Evolutionary conservation across 2,329 filamentous ascomycete genomes (phyloP).

Genomic region (Cladosporium sp.): DNA sequence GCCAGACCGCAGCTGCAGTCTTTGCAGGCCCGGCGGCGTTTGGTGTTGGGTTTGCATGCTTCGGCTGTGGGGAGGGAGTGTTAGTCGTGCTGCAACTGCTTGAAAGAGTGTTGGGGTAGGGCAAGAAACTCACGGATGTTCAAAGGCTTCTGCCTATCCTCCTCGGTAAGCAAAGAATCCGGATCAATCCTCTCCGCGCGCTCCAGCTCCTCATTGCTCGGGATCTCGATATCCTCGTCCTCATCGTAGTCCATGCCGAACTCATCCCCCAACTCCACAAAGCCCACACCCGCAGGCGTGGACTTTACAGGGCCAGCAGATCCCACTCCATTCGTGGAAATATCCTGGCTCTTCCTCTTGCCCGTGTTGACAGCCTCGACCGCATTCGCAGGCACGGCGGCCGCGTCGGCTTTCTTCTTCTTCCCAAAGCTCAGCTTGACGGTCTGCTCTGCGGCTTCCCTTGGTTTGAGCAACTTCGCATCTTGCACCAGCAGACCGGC

Average conservation of each 20-base stretch:
- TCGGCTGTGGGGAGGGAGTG: slow-evolving; percentile 49
- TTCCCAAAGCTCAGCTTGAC: slow-evolving; percentile 57
- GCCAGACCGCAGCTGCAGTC: slow-evolving; percentile 96
- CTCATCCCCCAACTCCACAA: slow-evolving; percentile 61
- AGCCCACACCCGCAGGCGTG: slow-evolving; percentile 58
- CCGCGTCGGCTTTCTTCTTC: slow-evolving; percentile 47
- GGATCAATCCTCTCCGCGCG: slow-evolving; percentile 85
- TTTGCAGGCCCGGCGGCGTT: slow-evolving; percentile 91
- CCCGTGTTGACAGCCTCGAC: slow-evolving; percentile 29
- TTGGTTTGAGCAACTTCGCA: slow-evolving; percentile 63
- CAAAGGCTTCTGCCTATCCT: slow-evolving; percentile 73
- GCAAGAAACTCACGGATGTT: slow-evolving; percentile 65
- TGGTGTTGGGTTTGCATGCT: slow-evolving; percentile 84
- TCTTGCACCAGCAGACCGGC: slow-evolving; percentile 66
- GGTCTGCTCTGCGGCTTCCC: slow-evolving; percentile 25
- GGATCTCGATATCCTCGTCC: slow-evolving; percentile 33
- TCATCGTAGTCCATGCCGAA: slow-evolving; percentile 49
- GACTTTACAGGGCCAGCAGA: slow-evolving; percentile 25
- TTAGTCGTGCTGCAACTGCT: too few relatives aligned
- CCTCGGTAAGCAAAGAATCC: slow-evolving; percentile 77
- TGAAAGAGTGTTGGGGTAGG: neutral
- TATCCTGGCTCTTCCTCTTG: slow-evolving; percentile 32
- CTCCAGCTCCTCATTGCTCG: slow-evolving; percentile 44
- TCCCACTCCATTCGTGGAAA: slow-evolving; percentile 36
- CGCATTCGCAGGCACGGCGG: slow-evolving; percentile 33